Percentiles rank a stretch among this genome's conserved stretches.
These are phyloP conservation scores for Panaeolus cyanescens DNA, from an alignment of 768 basidiomycete species.

Conservation along the genomic window DNA sequence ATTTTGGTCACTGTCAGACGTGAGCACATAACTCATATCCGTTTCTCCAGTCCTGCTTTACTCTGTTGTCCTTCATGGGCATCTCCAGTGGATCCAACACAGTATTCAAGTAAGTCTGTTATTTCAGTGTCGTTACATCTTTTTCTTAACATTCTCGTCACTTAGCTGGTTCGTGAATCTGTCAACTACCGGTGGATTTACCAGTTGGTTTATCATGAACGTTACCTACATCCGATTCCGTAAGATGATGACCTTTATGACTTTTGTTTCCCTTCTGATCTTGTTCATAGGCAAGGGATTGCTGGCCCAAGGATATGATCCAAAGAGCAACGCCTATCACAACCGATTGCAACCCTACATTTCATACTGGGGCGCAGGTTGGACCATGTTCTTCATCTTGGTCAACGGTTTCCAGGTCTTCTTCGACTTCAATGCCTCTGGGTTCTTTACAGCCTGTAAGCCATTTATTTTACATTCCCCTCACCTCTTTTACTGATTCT, in stretches of 20 bases:
- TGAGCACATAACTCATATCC: not conserved
- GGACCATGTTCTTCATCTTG: constrained; percentile 62
- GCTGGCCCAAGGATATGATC: constrained; percentile 64
- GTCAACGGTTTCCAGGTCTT: constrained; percentile 59
- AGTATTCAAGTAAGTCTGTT: constrained; percentile 51
- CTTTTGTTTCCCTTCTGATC: not conserved
- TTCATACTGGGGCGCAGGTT: constrained; percentile 70
- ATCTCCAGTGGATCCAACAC: constrained; percentile 54
- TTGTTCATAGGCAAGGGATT: constrained; percentile 53
- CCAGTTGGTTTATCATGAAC: constrained; percentile 69
- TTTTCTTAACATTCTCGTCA: not conserved
- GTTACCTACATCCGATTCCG: constrained; percentile 75
- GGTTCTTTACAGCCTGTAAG: constrained; percentile 49
- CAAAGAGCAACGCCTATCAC: constrained; percentile 62
- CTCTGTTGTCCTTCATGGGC: constrained; percentile 64
- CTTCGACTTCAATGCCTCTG: constrained; percentile 57
- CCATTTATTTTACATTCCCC: not conserved
- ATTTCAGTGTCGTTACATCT: not conserved
- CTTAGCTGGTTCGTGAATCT: constrained; percentile 71
- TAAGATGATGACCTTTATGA: constrained; percentile 30
- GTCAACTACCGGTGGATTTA: constrained; percentile 66
- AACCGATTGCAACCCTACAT: constrained; percentile 66
- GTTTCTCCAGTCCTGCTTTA: constrained; percentile 38
- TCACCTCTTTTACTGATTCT: not conserved
- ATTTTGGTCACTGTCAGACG: constrained; percentile 8